Evolutionary conservation across 1,284 basidiomycete species (phyloP).

Genomic region (Peniophora sp.): DNA sequence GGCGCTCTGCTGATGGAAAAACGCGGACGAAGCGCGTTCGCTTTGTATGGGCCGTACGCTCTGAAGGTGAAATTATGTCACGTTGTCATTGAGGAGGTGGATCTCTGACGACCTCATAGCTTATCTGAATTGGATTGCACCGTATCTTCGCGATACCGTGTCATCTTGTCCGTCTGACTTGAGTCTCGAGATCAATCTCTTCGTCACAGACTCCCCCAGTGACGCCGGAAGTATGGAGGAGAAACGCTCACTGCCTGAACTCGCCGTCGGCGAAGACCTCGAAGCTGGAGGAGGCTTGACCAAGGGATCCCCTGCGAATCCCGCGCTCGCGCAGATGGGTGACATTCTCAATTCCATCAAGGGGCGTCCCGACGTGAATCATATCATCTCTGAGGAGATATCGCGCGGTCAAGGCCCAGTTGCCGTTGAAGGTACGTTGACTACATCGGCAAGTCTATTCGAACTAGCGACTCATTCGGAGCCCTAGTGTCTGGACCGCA

Average conservation of each 20-base stretch:
- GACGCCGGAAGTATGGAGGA: slow-evolving; percentile 5
- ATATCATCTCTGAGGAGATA: slow-evolving; percentile 18
- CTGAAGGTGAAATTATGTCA: slow-evolving; percentile 22
- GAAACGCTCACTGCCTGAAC: slow-evolving; percentile 3
- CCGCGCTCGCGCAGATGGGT: background rate
- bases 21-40: slow-evolving; percentile 26
- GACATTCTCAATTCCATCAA: slow-evolving; percentile 17
- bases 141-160: slow-evolving; percentile 8
- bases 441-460: background rate
- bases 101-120: slow-evolving; percentile 3
- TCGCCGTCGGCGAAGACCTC: background rate
- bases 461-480: background rate
- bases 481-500: slow-evolving; percentile 5
- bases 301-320: background rate
- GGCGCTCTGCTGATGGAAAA: slow-evolving; percentile 18
- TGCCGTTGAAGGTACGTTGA: slow-evolving; percentile 22
- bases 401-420: slow-evolving; percentile 16
- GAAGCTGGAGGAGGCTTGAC: background rate
- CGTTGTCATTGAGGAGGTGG: background rate
- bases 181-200: slow-evolving; percentile 26
- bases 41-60: slow-evolving; percentile 38
- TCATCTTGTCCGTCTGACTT: background rate
- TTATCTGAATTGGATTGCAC: slow-evolving; percentile 15
- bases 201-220: slow-evolving; percentile 22
- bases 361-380: slow-evolving; percentile 21